phyloP scores from a whole-genome alignment of 345 rosid species.

The Excoecaria cochinchinensis region DNA sequence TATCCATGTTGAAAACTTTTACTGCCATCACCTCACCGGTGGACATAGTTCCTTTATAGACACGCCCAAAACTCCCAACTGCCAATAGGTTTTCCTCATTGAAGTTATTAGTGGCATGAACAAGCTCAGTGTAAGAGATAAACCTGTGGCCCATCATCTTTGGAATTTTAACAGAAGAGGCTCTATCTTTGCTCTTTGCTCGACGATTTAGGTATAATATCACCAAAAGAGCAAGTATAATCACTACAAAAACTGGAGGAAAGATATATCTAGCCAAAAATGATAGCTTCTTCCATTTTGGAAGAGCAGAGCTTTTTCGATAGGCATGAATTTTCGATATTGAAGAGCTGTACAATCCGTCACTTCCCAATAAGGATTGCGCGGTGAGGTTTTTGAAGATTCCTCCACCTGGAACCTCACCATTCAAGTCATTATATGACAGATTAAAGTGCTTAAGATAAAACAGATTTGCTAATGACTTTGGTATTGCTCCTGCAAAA shows the following conservation, averaged over 20 bases:
- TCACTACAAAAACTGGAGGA: not conserved
- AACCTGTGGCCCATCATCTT: not conserved
- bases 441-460: not conserved
- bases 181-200: not conserved
- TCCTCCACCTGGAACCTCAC: not conserved
- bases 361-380: not conserved
- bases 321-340: not conserved
- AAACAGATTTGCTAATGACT: not conserved
- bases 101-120: not conserved
- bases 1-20: not conserved
- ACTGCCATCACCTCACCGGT: not conserved
- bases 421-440: not conserved
- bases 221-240: not conserved
- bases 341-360: not conserved
- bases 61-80: conserved; percentile 1
- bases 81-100: conserved; percentile 6
- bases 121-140: conserved; percentile 3
- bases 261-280: not conserved
- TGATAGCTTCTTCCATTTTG: not conserved
- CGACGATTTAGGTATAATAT: not conserved
- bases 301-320: not conserved
- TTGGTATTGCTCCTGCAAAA: not conserved
- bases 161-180: not conserved
- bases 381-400: conserved; percentile 1
- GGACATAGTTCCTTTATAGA: not conserved